These are phyloP conservation scores for Lentithecium fluviatile DNA, from an alignment of 495 filamentous ascomycete genomes.

Conservation along the genomic window DNA sequence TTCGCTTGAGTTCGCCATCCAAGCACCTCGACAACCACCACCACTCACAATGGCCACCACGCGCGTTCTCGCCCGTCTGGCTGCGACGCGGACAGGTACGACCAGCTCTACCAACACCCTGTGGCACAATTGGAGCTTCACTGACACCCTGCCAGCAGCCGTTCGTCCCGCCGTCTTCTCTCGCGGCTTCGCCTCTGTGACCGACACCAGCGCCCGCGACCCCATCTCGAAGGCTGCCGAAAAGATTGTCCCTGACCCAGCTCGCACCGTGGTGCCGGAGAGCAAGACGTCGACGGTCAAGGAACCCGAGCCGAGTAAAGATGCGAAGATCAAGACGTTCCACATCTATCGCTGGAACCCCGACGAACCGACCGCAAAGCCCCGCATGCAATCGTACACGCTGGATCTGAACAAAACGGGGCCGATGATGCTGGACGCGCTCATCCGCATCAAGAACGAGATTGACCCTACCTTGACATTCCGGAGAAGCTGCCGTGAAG, in stretches of 20 bases:
- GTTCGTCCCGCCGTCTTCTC: slow-evolving; percentile 30
- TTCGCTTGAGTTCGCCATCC: slow-evolving; percentile 11
- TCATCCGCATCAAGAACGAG: slow-evolving; percentile 99
- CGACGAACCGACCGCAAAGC: slow-evolving; percentile 84
- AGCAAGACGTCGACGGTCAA: slow-evolving; percentile 55
- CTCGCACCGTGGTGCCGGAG: slow-evolving; percentile 42
- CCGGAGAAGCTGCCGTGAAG: slow-evolving; percentile 90
- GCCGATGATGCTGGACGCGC: slow-evolving; percentile 94
- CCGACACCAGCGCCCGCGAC: slow-evolving; percentile 21
- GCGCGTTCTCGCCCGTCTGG: slow-evolving; percentile 33
- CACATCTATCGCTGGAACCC: slow-evolving; percentile 99
- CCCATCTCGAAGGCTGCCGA: slow-evolving; percentile 25
- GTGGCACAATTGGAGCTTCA: slow-evolving; percentile 6
- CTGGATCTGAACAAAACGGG: slow-evolving; percentile 97
- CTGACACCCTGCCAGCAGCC: slow-evolving; percentile 28
- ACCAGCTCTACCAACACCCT: background rate
- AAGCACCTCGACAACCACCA: slow-evolving; percentile 7
- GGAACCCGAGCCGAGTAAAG: slow-evolving; percentile 54
- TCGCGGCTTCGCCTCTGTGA: slow-evolving; percentile 33
- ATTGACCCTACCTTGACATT: slow-evolving; percentile 95
- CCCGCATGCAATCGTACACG: slow-evolving; percentile 89
- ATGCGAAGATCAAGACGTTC: slow-evolving; percentile 83
- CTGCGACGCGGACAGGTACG: slow-evolving; percentile 29
- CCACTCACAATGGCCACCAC: slow-evolving; percentile 28
- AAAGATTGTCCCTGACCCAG: slow-evolving; percentile 9